Conservation (phyloP, 768 basidiomycete genomes). For the Tylopilus vinaceipallidus region DNA sequence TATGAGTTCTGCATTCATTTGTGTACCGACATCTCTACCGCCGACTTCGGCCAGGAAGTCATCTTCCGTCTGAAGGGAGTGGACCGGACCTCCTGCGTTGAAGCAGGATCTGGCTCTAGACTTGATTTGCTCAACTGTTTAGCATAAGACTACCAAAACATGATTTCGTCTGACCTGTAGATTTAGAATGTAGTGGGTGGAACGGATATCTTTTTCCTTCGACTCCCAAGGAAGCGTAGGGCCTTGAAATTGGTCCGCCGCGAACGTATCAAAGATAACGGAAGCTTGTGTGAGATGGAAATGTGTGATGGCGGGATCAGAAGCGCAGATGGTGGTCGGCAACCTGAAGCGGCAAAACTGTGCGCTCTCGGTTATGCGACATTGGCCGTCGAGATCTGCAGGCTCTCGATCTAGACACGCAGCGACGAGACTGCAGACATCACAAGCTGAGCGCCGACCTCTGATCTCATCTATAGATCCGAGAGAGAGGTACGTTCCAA, state of each 20-base stretch:
- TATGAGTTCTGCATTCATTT: slow-evolving; percentile 5
- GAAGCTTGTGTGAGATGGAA: slow-evolving; percentile 15
- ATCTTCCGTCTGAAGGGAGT: neutral
- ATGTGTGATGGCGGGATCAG: slow-evolving; percentile 10
- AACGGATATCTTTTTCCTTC: neutral
- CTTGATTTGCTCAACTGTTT: too few species aligned
- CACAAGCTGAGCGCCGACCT: slow-evolving; percentile 7
- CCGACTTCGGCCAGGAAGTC: slow-evolving; percentile 1
- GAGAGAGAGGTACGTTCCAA: neutral
- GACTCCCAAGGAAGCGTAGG: slow-evolving; percentile 11
- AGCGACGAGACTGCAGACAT: slow-evolving; percentile 12
- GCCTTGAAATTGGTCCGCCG: neutral
- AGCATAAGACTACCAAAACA: too few species aligned
- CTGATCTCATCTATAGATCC: slow-evolving; percentile 18
- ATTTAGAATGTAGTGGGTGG: slow-evolving; percentile 1
- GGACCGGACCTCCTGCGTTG: neutral
- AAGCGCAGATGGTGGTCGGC: neutral
- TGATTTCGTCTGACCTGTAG: slow-evolving; percentile 2
- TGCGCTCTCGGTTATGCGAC: neutral
- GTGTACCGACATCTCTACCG: slow-evolving; percentile 5
- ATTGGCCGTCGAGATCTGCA: slow-evolving; percentile 5
- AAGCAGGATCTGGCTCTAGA: neutral
- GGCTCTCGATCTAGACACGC: slow-evolving; percentile 11
- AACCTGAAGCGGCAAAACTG: slow-evolving; percentile 8
- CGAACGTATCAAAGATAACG: slow-evolving; percentile 1